phyloP scores from a whole-genome alignment of 2,329 filamentous ascomycete genomes.

The Cadophora malorum region DNA sequence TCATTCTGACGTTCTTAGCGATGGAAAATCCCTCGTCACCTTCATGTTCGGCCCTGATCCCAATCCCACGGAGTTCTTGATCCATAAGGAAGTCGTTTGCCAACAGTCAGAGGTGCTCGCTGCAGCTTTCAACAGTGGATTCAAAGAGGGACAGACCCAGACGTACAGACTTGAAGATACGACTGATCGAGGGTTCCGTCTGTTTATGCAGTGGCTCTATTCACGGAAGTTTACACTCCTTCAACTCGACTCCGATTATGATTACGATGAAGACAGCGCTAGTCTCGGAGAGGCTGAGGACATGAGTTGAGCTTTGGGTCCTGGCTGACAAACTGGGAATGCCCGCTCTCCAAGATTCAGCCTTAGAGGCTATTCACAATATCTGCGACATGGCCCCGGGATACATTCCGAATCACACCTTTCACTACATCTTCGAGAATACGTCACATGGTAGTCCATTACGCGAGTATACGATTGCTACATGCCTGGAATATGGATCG shows the following conservation, averaged over 20 bases:
- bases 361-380: background rate
- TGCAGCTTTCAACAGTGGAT: slow-evolving; percentile 21
- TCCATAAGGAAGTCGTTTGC: slow-evolving; percentile 29
- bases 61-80: slow-evolving; percentile 15
- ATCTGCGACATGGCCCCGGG: background rate
- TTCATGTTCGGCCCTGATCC: slow-evolving; percentile 9
- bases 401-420: background rate
- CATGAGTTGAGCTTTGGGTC: slow-evolving; percentile 15
- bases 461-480: background rate
- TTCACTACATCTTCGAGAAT: background rate
- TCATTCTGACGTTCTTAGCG: background rate
- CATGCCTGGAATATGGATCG: background rate
- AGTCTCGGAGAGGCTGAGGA: too few relatives aligned
- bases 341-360: background rate
- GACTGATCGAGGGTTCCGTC: background rate
- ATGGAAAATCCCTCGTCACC: slow-evolving; percentile 10
- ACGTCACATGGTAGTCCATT: background rate
- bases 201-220: slow-evolving; percentile 27
- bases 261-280: too few relatives aligned
- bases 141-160: slow-evolving; percentile 23
- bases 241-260: background rate
- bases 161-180: slow-evolving; percentile 21
- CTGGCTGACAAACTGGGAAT: slow-evolving; percentile 21
- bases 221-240: slow-evolving; percentile 10
- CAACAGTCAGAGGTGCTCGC: slow-evolving; percentile 22